Evolutionary conservation across 805 yeast species (phyloP).

Genomic region (Osmozyma mogii): DNA sequence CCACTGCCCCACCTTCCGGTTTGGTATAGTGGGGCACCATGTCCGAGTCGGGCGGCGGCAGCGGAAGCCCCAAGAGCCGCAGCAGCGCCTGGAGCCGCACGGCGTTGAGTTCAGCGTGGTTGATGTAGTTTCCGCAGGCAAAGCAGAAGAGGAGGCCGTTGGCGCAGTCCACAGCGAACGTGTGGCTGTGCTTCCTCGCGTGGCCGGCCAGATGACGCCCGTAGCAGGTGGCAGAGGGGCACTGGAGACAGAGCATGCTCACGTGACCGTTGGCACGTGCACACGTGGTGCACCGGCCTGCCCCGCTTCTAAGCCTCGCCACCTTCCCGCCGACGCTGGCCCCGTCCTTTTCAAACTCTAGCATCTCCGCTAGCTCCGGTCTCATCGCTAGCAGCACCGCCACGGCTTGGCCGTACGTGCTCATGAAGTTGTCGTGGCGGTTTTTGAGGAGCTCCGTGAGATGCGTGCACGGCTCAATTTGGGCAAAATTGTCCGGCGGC

Average conservation of each 20-base stretch:
- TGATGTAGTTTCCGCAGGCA: constrained; percentile 65
- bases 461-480: constrained; percentile 43
- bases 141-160: constrained; percentile 72
- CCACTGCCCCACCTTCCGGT: constrained; percentile 49
- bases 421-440: constrained; percentile 37
- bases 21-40: constrained; percentile 10
- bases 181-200: constrained; percentile 26
- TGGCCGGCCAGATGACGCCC: constrained; percentile 26
- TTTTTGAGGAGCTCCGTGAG: constrained; percentile 40
- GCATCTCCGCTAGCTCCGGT: constrained; percentile 13
- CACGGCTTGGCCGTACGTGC: constrained; percentile 45
- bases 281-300: constrained; percentile 42
- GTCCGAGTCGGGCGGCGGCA: not conserved
- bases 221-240: constrained; percentile 71
- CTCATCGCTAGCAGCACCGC: constrained; percentile 33
- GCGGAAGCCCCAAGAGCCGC: not conserved
- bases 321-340: constrained; percentile 30
- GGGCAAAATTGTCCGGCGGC: constrained; percentile 19
- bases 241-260: constrained; percentile 63
- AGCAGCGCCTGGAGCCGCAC: constrained; percentile 28
- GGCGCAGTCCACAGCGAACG: constrained; percentile 50
- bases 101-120: constrained; percentile 51
- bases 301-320: constrained; percentile 22
- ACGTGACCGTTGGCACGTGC: constrained; percentile 29
- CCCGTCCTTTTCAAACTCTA: constrained; percentile 31